A percentile compares a stretch with the other conserved stretches of the same genome.
phyloP scores from a whole-genome alignment of 2,329 filamentous ascomycete genomes.

The Orbilia blumenaviensis region DNA sequence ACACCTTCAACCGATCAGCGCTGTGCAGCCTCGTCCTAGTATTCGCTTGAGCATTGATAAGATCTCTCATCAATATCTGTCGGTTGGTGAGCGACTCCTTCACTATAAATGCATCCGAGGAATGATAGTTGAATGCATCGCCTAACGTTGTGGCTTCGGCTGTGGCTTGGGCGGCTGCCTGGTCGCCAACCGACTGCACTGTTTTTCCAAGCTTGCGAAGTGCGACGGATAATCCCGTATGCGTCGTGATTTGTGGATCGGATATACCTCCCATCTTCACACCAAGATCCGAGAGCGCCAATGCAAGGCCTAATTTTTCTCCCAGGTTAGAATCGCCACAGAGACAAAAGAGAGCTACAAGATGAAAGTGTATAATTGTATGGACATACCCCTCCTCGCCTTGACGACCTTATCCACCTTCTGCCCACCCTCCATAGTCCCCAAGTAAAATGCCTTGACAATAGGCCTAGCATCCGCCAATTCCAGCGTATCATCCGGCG shows the following conservation, averaged over 20 bases:
- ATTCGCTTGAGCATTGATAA: constrained; percentile 86
- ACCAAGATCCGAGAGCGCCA: constrained; percentile 91
- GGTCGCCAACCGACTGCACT: constrained; percentile 92
- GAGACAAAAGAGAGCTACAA: neutral
- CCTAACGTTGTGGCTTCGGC: constrained; percentile 94
- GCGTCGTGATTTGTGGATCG: constrained; percentile 77
- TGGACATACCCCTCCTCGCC: constrained; percentile 80
- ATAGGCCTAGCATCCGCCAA: constrained; percentile 86
- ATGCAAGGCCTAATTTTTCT: constrained; percentile 75
- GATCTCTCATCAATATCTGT: constrained; percentile 92
- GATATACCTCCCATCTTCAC: constrained; percentile 87
- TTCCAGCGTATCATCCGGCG: constrained; percentile 95
- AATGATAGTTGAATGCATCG: constrained; percentile 93
- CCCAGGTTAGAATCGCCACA: constrained; percentile 8
- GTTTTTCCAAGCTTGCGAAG: constrained; percentile 95
- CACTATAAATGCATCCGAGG: constrained; percentile 93
- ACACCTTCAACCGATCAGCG: constrained; percentile 86
- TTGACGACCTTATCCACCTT: constrained; percentile 96
- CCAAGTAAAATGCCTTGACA: constrained; percentile 95
- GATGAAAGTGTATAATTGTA: too few relatives aligned
- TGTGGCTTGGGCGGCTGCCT: constrained; percentile 93
- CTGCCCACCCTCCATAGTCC: constrained; percentile 95
- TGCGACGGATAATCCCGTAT: constrained; percentile 84
- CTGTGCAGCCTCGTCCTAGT: constrained; percentile 84
- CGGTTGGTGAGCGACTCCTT: constrained; percentile 98